Evolutionary conservation across 768 basidiomycete species (phyloP), one percentile per base, ranked within the genome.

Genomic region (Clitopilus hobsonii): DNA sequence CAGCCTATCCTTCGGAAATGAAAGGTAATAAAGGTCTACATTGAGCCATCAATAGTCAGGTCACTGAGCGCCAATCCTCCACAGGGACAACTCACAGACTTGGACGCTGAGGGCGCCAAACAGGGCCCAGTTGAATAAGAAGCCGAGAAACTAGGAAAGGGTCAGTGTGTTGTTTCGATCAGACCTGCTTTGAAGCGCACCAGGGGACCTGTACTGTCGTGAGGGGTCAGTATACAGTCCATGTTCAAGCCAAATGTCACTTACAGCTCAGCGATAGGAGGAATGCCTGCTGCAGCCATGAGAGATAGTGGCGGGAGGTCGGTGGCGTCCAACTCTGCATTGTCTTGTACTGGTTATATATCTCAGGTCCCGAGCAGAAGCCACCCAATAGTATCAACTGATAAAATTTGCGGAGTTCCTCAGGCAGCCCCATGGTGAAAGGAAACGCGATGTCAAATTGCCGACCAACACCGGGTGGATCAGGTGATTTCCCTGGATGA

Each of bases 11-110:
- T 56, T 55, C 6, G 59, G 77, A 71, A 49, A 70, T 67, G 61
- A 69, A 69, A 54, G 70, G 69, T 22, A 79, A 77, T 63, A 75
- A 73, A 53, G 58, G 58, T 56, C 55, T 45, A 23, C 4, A 36
- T n/a, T 7, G 30, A 11, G 11, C 22, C 18, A 20, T 45, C 22
- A 45, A 18, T 18, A 23, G 3, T 2, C 18, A 2, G 11, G 22
- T 23, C 41, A 20, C 18, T 23, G 16, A 20, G n/a, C 6, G 41
- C 18, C 41, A 4, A 20, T 8, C 18, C 10, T 11, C n/a, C 8
- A 7, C 30, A 23, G 8, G 22, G 10, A 45, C 10, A 10, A 45
- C 41, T 45, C 18, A 45, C 41, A 45, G n/a, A 45, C 41, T 45
- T 45, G 41, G 2, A 45, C 41, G 41, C 41, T 45, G 3, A 45